Percentiles rank a stretch among this genome's conserved stretches.
Evolutionary conservation across 768 basidiomycete species (phyloP).

Genomic region (Phallus indusiatus): DNA sequence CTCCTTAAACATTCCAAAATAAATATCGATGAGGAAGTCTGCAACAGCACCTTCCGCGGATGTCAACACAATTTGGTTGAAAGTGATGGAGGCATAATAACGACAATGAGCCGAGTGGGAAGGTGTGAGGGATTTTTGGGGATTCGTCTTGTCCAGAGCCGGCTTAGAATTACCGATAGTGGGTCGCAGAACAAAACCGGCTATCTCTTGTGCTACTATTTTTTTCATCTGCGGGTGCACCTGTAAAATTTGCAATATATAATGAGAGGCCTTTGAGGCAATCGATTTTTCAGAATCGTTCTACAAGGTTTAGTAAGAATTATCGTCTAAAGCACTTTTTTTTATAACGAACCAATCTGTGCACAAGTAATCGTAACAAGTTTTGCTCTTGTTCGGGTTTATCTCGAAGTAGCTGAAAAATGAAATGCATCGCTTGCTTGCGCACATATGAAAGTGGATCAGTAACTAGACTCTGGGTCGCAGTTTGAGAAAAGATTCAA

Average conservation of each 20-base stretch:
- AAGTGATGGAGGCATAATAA: constrained; percentile 89
- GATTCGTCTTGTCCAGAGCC: constrained; percentile 24
- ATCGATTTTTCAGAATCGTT: constrained; percentile 85
- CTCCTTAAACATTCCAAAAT: constrained; percentile 91
- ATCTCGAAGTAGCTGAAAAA: constrained; percentile 71
- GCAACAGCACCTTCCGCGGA: constrained; percentile 64
- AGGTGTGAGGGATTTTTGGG: constrained; percentile 20
- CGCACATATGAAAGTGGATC: constrained; percentile 86
- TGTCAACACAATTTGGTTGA: constrained; percentile 83
- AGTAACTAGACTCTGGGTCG: constrained; percentile 55
- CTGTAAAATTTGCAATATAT: constrained; percentile 83
- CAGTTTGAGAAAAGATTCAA: neutral
- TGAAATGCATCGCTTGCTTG: constrained; percentile 69
- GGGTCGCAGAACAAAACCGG: constrained; percentile 66
- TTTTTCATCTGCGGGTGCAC: constrained; percentile 88
- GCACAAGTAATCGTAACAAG: constrained; percentile 80
- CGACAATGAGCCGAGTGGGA: constrained; percentile 60
- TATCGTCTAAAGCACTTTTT: neutral
- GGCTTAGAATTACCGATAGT: constrained; percentile 25
- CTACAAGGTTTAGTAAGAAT: constrained; percentile 27
- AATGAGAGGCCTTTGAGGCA: constrained; percentile 83
- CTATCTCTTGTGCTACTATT: constrained; percentile 81
- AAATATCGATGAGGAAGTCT: constrained; percentile 71
- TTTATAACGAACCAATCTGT: constrained; percentile 66
- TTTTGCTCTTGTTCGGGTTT: constrained; percentile 99